phyloP scores from a whole-genome alignment of 768 basidiomycete genomes.

The Cubamyces lactineus region DNA sequence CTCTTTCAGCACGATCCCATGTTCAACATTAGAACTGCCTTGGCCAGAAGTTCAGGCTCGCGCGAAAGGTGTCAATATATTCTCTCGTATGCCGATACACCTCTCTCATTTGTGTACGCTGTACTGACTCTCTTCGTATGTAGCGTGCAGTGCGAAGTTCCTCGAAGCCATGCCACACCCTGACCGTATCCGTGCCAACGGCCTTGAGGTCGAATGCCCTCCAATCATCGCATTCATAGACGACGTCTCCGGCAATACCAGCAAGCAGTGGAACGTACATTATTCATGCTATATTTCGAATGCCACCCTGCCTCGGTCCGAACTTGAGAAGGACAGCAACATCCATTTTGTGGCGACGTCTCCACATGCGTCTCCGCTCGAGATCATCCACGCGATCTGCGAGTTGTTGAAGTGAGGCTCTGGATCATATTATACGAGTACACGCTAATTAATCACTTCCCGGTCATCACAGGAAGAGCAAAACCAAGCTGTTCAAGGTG shows the following conservation, averaged over 20 bases:
- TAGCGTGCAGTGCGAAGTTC: too few species aligned
- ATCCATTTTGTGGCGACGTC: conserved; percentile 37
- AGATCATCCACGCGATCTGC: conserved; percentile 37
- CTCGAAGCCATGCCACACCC: conserved; percentile 33
- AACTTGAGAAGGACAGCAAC: conserved; percentile 38
- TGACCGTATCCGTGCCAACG: conserved; percentile 18
- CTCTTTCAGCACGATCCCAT: too few species aligned
- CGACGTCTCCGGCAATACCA: conserved; percentile 40
- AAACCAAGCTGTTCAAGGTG: conserved; percentile 22
- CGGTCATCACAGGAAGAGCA: conserved; percentile 8
- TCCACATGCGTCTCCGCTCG: conserved; percentile 39
- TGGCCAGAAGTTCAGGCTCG: too few species aligned
- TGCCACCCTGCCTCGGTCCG: conserved; percentile 32
- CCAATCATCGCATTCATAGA: conserved; percentile 40
- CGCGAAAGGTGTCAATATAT: too few species aligned
- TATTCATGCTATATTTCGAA: conserved; percentile 41
- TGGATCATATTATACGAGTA: too few species aligned
- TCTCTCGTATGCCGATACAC: too few species aligned
- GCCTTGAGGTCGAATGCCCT: conserved; percentile 27
- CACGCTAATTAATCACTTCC: too few species aligned
- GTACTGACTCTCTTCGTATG: too few species aligned
- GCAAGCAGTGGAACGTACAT: conserved; percentile 45
- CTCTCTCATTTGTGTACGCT: too few species aligned
- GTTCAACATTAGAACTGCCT: too few species aligned
- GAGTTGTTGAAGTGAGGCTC: conserved; percentile 35